Base-by-base conservation (phyloP, 1,284 basidiomycete species). In the Hemileia vastatrix region DNA sequence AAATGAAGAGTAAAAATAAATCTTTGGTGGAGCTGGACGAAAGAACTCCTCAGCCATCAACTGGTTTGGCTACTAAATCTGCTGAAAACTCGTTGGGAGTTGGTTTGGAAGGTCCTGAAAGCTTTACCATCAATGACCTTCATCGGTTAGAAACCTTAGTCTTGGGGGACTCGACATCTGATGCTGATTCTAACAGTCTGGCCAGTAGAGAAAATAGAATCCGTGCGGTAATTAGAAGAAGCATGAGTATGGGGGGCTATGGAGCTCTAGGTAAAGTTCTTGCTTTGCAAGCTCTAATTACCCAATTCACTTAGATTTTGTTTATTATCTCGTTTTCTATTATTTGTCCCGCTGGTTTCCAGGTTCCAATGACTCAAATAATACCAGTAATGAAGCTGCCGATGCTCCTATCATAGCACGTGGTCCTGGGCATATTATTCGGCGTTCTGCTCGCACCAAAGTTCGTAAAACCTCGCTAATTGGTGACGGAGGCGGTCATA, bases 111-210 rank as follows among this genome's bases (percentile, higher is more conserved):
- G 64, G 67, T 73, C 66, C 64, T 77, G 32, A 80, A 80, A 71
- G 76, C 79, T 70, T 96, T 58, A 94, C 91, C 15, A 88, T 97
- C 75, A 84, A 81, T 69, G 94, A 97, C 77, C 79, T 97, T 32
- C 93, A 97, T 77, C 86, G 85, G 76, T 80, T 98, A 65, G 94
- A 98, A 76, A 83, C 88, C 74, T 79, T 97, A 19, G 91, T 92
- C 49, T 90, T 95, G 77, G 86, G 90, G 76, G 40, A 53, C 24
- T n/a, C 52, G 21, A 15, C 8, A 21, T 5, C 1, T 21, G n/a
- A 11, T 9, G 21, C 45, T 9, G 24, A 8, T 27, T 52, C 36
- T 19, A 44, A 90, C 70, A 90, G 95, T 77, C 88, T 91, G 19
- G 83, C 85, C 50, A 85, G 23, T 9, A 33, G 51, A 3, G 23